Evolutionary conservation across 371 early-diverging fungal species (phyloP).

Genomic region (Mortierella sp.): DNA sequence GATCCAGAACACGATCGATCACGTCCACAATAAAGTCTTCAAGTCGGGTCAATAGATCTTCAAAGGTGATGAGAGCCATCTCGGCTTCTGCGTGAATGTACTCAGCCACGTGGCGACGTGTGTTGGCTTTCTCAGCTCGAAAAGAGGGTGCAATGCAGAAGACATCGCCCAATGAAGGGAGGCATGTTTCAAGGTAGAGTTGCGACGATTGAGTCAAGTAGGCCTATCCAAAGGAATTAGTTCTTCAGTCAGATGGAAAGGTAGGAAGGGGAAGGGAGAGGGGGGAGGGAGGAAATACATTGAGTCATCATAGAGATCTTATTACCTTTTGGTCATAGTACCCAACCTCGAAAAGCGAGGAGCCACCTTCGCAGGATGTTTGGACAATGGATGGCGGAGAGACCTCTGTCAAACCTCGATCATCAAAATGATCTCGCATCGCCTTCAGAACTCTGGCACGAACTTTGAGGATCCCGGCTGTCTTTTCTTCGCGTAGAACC

Average conservation of each 20-base stretch:
- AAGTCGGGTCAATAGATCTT: slow-evolving; percentile 89
- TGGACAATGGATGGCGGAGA: slow-evolving; percentile 99
- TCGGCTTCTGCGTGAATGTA: slow-evolving; percentile 99
- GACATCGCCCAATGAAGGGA: slow-evolving; percentile 96
- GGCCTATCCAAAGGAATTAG: slow-evolving; percentile 70
- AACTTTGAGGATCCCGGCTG: slow-evolving; percentile 91
- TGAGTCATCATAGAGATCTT: slow-evolving; percentile 9
- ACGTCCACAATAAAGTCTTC: slow-evolving; percentile 94
- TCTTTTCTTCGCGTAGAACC: slow-evolving; percentile 94
- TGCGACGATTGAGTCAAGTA: slow-evolving; percentile 99
- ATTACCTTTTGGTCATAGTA: slow-evolving; percentile 94
- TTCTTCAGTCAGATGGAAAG: too few species aligned
- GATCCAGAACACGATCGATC: slow-evolving; percentile 83
- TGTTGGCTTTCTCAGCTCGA: slow-evolving; percentile 99
- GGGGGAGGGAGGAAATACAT: too few species aligned
- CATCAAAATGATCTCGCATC: slow-evolving; percentile 96
- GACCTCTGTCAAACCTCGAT: slow-evolving; percentile 89
- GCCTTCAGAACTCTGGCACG: slow-evolving; percentile 89
- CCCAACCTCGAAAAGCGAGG: slow-evolving; percentile 96
- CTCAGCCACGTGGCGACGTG: slow-evolving; percentile 98
- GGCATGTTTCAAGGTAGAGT: slow-evolving; percentile 98
- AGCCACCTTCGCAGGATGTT: slow-evolving; percentile 99
- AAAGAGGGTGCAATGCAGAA: slow-evolving; percentile 99
- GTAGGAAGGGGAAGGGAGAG: not conserved
- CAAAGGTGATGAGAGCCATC: slow-evolving; percentile 94